Percentiles rank a stretch among this genome's conserved stretches.
Conservation (phyloP, 306 rosid genomes). For the Hippophae tibetana region DNA sequence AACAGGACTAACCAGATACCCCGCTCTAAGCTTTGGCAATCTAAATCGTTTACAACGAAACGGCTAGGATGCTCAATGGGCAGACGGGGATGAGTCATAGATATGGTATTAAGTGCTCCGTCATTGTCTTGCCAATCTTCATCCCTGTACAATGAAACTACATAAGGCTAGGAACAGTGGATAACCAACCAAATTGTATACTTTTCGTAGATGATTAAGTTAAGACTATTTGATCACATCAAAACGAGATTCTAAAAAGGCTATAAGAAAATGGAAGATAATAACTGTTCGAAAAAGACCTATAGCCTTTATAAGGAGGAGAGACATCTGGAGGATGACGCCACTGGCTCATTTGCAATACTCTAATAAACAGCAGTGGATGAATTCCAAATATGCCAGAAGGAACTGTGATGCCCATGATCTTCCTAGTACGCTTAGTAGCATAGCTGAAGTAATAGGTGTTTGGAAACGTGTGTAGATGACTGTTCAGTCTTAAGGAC, state of each 20-base stretch:
- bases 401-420: conserved; percentile 68
- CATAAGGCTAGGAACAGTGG: neutral
- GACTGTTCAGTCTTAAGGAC: conserved; percentile 47
- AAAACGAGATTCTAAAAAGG: neutral
- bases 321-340: conserved; percentile 70
- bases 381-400: conserved; percentile 71
- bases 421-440: conserved; percentile 74
- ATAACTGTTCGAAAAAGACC: conserved; percentile 29
- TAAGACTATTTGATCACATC: neutral
- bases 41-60: conserved; percentile 64
- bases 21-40: conserved; percentile 66
- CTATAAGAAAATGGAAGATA: neutral
- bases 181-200: neutral
- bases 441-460: conserved; percentile 95
- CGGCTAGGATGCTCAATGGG: conserved; percentile 76
- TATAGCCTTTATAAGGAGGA: conserved; percentile 89
- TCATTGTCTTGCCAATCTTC: conserved; percentile 98
- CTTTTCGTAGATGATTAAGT: neutral
- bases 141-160: conserved; percentile 45
- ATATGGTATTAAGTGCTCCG: conserved; percentile 90
- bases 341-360: conserved; percentile 94
- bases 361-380: conserved; percentile 75
- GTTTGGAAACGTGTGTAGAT: conserved; percentile 57
- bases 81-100: conserved; percentile 84
- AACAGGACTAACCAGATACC: conserved; percentile 55